Evolutionary conservation across 345 rosid species (phyloP).

Genomic region (Hibiscus mutabilis): DNA sequence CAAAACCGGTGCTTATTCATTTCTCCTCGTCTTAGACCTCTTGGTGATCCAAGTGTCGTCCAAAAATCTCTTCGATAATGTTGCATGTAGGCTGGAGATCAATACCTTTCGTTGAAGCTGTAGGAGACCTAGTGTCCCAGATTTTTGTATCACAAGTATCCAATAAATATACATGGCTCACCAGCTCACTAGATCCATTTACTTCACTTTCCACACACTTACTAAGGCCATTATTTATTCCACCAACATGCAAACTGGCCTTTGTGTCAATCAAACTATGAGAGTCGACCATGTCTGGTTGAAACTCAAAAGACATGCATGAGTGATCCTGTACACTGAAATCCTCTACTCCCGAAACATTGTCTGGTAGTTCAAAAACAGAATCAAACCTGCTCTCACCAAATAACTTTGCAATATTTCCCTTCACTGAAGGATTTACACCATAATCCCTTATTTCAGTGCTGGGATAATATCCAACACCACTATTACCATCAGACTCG

Average conservation of each 20-base stretch:
- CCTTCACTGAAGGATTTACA: conserved; percentile 19
- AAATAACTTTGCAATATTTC: conserved; percentile 2
- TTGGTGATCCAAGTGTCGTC: conserved; percentile 34
- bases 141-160: conserved; percentile 37
- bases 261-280: conserved; percentile 8
- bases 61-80: conserved; percentile 57
- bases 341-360: conserved; percentile 12
- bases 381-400: conserved; percentile 3
- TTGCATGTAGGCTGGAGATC: conserved; percentile 48
- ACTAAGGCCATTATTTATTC: background rate
- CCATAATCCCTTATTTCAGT: conserved; percentile 21
- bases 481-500: conserved; percentile 2
- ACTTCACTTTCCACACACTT: conserved; percentile 5
- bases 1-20: conserved; percentile 10
- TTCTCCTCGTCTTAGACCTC: conserved; percentile 13
- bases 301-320: conserved; percentile 29
- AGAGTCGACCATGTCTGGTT: conserved; percentile 10
- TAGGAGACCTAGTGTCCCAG: conserved; percentile 30
- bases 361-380: conserved; percentile 8
- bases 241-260: background rate
- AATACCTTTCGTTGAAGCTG: conserved; percentile 31
- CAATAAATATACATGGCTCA: conserved; percentile 29
- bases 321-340: conserved; percentile 26
- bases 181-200: conserved; percentile 28
- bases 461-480: background rate